Conservation (phyloP, 805 yeast genomes). For the Saturnispora sanitii region DNA sequence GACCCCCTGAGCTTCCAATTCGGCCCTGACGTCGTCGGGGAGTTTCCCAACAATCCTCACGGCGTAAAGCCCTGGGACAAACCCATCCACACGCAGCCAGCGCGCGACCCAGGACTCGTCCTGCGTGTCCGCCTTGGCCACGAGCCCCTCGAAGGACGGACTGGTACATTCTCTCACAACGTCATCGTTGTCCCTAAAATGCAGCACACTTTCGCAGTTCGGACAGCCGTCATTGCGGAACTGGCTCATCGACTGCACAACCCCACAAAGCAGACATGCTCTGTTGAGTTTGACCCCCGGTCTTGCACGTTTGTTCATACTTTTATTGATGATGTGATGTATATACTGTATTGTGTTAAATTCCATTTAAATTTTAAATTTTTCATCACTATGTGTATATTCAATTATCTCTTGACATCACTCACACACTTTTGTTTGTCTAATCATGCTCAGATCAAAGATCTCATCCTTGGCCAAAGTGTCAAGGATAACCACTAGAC, state of each 20-base stretch:
- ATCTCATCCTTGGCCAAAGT: background rate
- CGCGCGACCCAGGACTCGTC: slow-evolving; percentile 85
- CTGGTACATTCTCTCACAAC: slow-evolving; percentile 87
- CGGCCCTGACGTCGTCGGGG: slow-evolving; percentile 75
- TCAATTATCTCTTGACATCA: background rate
- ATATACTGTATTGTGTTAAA: background rate
- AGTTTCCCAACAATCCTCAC: slow-evolving; percentile 86
- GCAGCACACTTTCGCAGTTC: slow-evolving; percentile 84
- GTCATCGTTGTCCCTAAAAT: slow-evolving; percentile 65
- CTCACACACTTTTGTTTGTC: too few relatives aligned
- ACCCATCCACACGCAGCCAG: slow-evolving; percentile 87
- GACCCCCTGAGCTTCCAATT: slow-evolving; percentile 63
- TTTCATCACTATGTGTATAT: background rate
- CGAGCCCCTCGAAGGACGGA: slow-evolving; percentile 91
- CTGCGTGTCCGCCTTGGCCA: slow-evolving; percentile 78
- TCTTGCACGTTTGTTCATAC: slow-evolving; percentile 25
- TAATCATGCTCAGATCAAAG: too few relatives aligned
- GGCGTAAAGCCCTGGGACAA: slow-evolving; percentile 85
- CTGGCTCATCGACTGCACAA: slow-evolving; percentile 67
- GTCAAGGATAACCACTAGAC: background rate
- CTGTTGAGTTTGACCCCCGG: slow-evolving; percentile 58
- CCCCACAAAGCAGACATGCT: slow-evolving; percentile 96
- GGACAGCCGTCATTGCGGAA: slow-evolving; percentile 90
- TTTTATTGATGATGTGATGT: slow-evolving; percentile 4
- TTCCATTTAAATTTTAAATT: background rate